These are phyloP conservation scores for Nitzschia putrida DNA, from an alignment of 108 stramenopile species.

Conservation along the genomic window DNA sequence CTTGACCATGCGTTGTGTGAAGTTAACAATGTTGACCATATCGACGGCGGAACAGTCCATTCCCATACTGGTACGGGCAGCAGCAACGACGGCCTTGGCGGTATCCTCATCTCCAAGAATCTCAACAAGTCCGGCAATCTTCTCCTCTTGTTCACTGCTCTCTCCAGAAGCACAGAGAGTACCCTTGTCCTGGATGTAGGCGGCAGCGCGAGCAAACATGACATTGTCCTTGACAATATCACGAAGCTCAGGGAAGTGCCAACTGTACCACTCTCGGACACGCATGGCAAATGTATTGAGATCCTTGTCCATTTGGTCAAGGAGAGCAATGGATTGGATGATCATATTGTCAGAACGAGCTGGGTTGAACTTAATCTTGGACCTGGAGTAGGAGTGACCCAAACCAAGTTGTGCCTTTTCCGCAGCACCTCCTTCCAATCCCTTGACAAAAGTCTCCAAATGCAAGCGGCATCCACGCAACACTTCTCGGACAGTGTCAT, in stretches of 20 bases:
- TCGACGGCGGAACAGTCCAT: conserved; percentile 97
- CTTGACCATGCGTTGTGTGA: conserved; percentile 97
- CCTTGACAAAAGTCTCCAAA: conserved; percentile 90
- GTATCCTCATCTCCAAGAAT: conserved; percentile 91
- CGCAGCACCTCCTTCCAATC: conserved; percentile 84
- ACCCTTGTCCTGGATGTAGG: conserved; percentile 83
- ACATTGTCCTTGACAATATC: conserved; percentile 97
- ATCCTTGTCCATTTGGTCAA: conserved; percentile 99
- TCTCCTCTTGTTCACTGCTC: conserved; percentile 54
- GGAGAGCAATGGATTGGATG: conserved; percentile 97
- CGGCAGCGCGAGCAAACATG: conserved; percentile 92
- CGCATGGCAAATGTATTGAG: conserved; percentile 99
- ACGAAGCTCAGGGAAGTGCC: conserved; percentile 99
- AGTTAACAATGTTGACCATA: conserved; percentile 96
- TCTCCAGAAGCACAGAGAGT: conserved; percentile 57
- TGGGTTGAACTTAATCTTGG: conserved; percentile 99
- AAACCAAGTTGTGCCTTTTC: conserved; percentile 98
- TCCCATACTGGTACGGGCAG: conserved; percentile 96
- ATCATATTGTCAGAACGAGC: conserved; percentile 99
- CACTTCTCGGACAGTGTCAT: conserved; percentile 91
- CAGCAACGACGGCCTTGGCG: conserved; percentile 87
- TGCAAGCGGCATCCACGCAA: conserved; percentile 92
- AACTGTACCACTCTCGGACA: conserved; percentile 98
- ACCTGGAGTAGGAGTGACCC: conserved; percentile 97
- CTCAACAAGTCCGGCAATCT: conserved; percentile 79